These are phyloP conservation scores for Syzygium aromaticum DNA, from an alignment of 345 rosid species.

Conservation along the genomic window DNA sequence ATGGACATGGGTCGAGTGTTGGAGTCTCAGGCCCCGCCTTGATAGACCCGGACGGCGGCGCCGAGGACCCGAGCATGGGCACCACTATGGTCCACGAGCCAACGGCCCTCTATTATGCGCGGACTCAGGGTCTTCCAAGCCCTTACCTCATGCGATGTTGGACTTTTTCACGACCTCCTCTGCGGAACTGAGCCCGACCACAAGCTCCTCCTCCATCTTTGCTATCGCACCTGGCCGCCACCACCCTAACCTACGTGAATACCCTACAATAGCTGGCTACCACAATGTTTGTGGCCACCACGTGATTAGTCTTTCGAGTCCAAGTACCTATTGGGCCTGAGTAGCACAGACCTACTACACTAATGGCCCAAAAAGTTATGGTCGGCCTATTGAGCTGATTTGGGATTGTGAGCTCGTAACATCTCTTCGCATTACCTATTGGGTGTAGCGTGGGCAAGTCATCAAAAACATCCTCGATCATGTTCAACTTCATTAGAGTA, in stretches of 20 bases:
- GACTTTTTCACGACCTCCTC: not conserved
- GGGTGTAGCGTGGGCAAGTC: not conserved
- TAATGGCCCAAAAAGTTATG: not conserved
- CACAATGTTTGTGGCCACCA: not conserved
- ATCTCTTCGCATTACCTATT: not conserved
- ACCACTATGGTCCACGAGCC: not conserved
- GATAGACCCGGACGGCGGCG: no score
- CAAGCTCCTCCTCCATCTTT: not conserved
- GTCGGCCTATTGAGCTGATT: not conserved
- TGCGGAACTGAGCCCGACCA: not conserved
- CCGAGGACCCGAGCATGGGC: no score
- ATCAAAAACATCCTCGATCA: not conserved
- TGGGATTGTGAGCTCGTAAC: not conserved
- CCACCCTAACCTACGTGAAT: not conserved
- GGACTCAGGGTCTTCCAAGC: rapidly evolving
- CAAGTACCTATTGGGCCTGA: not conserved
- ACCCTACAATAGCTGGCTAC: not conserved
- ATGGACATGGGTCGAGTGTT: no score
- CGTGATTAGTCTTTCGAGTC: not conserved
- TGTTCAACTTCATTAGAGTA: not conserved
- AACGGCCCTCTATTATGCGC: not conserved
- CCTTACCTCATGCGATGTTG: not conserved
- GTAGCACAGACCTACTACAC: not conserved
- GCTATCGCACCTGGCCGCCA: not conserved
- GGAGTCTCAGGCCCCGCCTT: no score